Evolutionary conservation across 1,284 basidiomycete species (phyloP).

Genomic region (Austroboletus niveus): DNA sequence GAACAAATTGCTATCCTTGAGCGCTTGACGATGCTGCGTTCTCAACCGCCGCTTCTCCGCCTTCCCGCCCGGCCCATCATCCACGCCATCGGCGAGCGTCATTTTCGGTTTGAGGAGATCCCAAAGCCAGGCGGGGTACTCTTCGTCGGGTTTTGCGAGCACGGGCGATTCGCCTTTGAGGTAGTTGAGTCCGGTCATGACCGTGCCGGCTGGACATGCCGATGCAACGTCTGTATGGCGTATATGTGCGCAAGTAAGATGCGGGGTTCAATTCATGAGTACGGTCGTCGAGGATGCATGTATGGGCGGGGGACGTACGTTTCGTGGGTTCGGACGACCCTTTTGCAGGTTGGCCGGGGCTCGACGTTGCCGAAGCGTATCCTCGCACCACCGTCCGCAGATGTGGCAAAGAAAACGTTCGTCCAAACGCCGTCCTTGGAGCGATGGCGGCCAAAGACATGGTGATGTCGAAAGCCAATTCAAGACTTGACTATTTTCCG

Average conservation of each 20-base stretch:
- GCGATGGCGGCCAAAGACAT: constrained; percentile 22
- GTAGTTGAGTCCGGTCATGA: constrained; percentile 77
- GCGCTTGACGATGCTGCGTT: constrained; percentile 58
- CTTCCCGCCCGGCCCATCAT: constrained; percentile 71
- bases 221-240: constrained; percentile 40
- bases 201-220: constrained; percentile 68
- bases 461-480: not conserved
- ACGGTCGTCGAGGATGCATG: not conserved
- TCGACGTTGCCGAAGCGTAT: constrained; percentile 7
- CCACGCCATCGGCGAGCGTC: constrained; percentile 38
- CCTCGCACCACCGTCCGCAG: constrained; percentile 7
- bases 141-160: constrained; percentile 76
- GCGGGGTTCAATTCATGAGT: too few species aligned
- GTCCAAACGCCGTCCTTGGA: constrained; percentile 10
- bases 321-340: constrained; percentile 19
- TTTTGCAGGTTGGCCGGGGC: constrained; percentile 5
- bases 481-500: too few species aligned
- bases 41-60: constrained; percentile 62
- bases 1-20: constrained; percentile 78
- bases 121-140: constrained; percentile 93
- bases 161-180: constrained; percentile 83
- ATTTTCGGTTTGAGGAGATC: constrained; percentile 57
- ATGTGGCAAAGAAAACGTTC: constrained; percentile 1
- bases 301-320: constrained; percentile 15
- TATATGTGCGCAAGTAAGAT: too few species aligned